Evolutionary conservation across 768 basidiomycete species (phyloP).

Genomic region (Naganishia vaughanmartiniae): DNA sequence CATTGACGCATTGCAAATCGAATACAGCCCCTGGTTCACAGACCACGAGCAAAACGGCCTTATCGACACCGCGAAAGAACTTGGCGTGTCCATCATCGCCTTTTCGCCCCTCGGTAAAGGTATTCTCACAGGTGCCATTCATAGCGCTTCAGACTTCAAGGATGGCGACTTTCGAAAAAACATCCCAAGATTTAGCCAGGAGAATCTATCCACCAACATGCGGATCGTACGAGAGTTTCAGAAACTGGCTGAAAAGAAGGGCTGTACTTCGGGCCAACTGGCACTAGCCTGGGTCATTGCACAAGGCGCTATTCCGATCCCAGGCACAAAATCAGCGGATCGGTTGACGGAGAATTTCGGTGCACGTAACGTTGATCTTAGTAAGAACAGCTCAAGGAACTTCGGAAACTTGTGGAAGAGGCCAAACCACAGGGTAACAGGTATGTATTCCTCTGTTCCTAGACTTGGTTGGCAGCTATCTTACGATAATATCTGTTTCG

Average conservation of each 20-base stretch:
- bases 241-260: conserved; percentile 48
- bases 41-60: conserved; percentile 49
- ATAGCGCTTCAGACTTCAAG: conserved; percentile 38
- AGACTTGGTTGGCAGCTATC: neutral
- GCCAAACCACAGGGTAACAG: conserved; percentile 55
- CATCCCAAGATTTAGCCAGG: conserved; percentile 49
- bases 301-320: conserved; percentile 49
- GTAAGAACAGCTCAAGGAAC: conserved; percentile 42
- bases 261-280: conserved; percentile 51
- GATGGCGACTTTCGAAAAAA: conserved; percentile 44
- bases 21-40: conserved; percentile 47
- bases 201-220: conserved; percentile 53
- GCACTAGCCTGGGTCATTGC: conserved; percentile 52
- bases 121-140: conserved; percentile 44
- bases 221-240: conserved; percentile 51
- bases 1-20: conserved; percentile 48
- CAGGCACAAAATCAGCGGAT: conserved; percentile 41
- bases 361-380: conserved; percentile 39
- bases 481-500: neutral
- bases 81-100: conserved; percentile 55
- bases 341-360: conserved; percentile 47
- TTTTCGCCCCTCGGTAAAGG: conserved; percentile 55
- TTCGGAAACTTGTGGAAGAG: conserved; percentile 48
- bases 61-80: conserved; percentile 52
- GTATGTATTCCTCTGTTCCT: conserved; percentile 31